Evolutionary conservation across 192 early-diverging fungal species (phyloP), one percentile per base, ranked within the genome.

Genomic region (Jimgerdemannia flammicorona): DNA sequence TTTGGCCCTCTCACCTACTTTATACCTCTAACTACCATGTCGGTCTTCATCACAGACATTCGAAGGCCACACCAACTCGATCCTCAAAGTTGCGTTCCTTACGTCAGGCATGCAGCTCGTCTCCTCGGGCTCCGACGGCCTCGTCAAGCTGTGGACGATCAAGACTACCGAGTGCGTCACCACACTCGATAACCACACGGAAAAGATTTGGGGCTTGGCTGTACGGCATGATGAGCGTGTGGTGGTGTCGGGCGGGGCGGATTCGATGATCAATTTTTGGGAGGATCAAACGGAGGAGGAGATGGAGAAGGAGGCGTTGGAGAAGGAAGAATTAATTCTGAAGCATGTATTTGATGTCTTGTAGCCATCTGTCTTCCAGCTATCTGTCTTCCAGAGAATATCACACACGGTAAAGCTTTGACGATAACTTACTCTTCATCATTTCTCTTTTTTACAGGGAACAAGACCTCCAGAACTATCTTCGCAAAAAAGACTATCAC

Each of bases 11-110:
- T 80, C 20, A 20, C 67, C 74, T 7, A 59, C 2, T 2, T 2
- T 59, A 59, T 59, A 59, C 6, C 49, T 59, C 49, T 10, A 59
- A 59, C 40, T 6, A 3, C 3, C 29, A 29, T 29, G 1, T 29
- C 29, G 29, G 29, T 29, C 29, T 29, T 29, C 29, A 29, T 39
- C 39, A 8, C 71, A 91, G 86, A 98, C 97, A 0, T 93, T 99
- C 80, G 97, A 99, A 75, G 97, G 98, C 0, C 98, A 99, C 77
- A 92, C 96, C n/a, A 99, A 96, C 84, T 94, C 95, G 3, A 96
- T 98, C 10, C 87, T 99, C 19, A 90, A 91, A 75, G 86, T 94
- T 4, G 85, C 87, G 41, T 99, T 98, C 78, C 69, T 98, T 69
- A 91, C 95, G 4, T 84, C 87, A 7, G 98, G 98, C 18, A 87